phyloP scores from a whole-genome alignment of 2,329 filamentous ascomycete genomes.

The Exophiala sideris region DNA sequence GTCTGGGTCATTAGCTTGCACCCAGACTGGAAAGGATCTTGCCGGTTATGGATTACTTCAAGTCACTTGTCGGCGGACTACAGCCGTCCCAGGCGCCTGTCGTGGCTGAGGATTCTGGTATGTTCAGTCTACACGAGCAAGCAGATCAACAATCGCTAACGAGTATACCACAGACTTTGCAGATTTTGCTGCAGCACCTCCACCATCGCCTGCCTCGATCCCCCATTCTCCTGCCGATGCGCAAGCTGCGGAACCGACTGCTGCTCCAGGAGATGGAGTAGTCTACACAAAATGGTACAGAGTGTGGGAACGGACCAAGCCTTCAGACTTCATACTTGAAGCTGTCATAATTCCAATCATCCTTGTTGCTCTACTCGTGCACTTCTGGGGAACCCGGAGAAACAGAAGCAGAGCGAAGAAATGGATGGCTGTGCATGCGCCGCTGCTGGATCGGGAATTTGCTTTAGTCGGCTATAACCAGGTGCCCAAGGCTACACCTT shows the following conservation, averaged over 20 bases:
- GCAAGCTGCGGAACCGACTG: constrained; percentile 42
- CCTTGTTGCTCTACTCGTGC: constrained; percentile 69
- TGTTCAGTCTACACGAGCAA: background rate
- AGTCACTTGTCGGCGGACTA: constrained; percentile 27
- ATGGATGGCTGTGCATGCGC: constrained; percentile 75
- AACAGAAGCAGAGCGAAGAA: constrained; percentile 77
- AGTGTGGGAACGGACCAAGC: constrained; percentile 82
- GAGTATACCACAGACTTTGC: constrained; percentile 69
- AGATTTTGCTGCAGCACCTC: constrained; percentile 69
- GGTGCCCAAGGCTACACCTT: constrained; percentile 43
- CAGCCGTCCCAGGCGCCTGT: constrained; percentile 27
- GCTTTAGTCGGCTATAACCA: constrained; percentile 77
- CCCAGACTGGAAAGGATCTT: constrained; percentile 2
- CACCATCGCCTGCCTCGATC: constrained; percentile 40
- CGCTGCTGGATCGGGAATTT: constrained; percentile 74
- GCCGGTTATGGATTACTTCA: constrained; percentile 28
- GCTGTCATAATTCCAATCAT: constrained; percentile 75
- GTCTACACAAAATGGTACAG: constrained; percentile 93
- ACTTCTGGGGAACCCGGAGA: constrained; percentile 73
- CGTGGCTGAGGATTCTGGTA: constrained; percentile 30
- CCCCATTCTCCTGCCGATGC: constrained; percentile 46
- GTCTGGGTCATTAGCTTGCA: constrained; percentile 25
- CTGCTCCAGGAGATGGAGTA: constrained; percentile 46
- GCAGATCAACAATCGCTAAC: background rate
- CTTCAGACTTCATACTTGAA: constrained; percentile 83